phyloP scores from a whole-genome alignment of 164 flowering plant genomes.

The Vitis labrusca region DNA sequence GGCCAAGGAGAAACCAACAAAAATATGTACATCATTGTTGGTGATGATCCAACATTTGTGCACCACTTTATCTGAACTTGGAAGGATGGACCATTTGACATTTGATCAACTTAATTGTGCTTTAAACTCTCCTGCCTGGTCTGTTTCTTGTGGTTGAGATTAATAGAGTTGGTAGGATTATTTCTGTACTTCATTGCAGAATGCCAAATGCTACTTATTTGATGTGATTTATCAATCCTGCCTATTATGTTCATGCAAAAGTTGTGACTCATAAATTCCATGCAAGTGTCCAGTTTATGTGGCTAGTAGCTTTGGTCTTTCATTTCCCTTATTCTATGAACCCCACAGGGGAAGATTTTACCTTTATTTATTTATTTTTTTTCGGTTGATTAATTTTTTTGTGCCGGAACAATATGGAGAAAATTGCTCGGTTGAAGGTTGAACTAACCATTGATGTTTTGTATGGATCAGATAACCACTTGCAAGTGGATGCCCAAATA shows the following conservation, averaged over 20 bases:
- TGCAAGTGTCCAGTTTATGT: too few relatives aligned
- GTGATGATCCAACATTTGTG: not conserved
- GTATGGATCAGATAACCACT: slow-evolving; percentile 47
- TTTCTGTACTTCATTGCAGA: not conserved
- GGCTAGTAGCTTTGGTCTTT: too few relatives aligned
- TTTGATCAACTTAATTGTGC: too few relatives aligned
- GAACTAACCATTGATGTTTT: slow-evolving; percentile 5
- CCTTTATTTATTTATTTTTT: too few relatives aligned
- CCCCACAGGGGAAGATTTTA: too few relatives aligned
- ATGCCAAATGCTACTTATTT: not conserved
- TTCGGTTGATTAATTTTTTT: too few relatives aligned
- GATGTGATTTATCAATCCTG: not conserved
- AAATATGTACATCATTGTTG: not conserved
- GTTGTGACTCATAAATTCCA: too few relatives aligned
- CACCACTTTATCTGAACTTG: not conserved
- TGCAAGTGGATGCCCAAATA: slow-evolving; percentile 49
- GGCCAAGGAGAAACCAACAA: not conserved
- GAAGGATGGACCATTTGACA: not conserved
- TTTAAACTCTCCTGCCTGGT: too few relatives aligned
- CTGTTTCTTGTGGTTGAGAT: not conserved
- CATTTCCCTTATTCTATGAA: too few relatives aligned
- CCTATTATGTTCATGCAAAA: not conserved
- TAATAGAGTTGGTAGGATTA: not conserved
- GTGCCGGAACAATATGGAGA: not conserved
- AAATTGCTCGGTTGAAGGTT: not conserved